Base-by-base conservation (phyloP, 2,329 filamentous ascomycete genomes). In the Chrysosporium keratinophilum region DNA sequence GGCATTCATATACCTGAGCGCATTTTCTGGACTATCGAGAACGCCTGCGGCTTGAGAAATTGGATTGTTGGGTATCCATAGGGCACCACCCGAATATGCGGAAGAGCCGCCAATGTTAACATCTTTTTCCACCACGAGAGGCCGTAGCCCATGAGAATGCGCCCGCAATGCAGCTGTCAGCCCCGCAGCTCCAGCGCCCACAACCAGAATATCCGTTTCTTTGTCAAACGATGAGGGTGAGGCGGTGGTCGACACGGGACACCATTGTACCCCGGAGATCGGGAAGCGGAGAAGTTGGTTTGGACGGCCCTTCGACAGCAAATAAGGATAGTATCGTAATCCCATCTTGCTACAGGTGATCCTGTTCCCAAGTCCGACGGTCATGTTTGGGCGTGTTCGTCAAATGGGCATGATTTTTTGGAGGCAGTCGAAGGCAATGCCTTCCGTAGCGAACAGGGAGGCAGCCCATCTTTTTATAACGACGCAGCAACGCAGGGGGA, bases 41-140 rank as follows among this genome's bases (percentile, higher is more conserved):
- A 62, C 44, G 9, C 58, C 59, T 2, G 56, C 50, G 15, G 28
- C 57, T 42, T 40, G 28, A 20, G 40, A 55, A 9, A 65, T 33
- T 41, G 62, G 60, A 33, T 63, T 66, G 49, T 63, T 62, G 1
- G 69, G 69, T 7, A 71, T 62, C 69, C 69, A 71, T 23, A 66
- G 54, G 1, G 60, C 63, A 19, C 65, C 64, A n/a, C 68, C 68
- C 1, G 68, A 71, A 42, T 63, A 68, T 14, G 62, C 61, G 9
- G 67, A 62, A 0, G 68, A 64, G 15, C 69, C 69, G 6, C 68
- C 69, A 34, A 69, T 56, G 19, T 60, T 63, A 33, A 57, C 42
- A 6, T 57, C 57, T 54, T 71, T 71, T 52, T 71, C 69, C 41
- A 67, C 58, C 6, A 71, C 57, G 1, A 69, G 57, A 6, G 62